Percentiles rank a stretch among this genome's conserved stretches.
phyloP scores from a whole-genome alignment of 179 eudicot species.

The Amaranthus tricolor region DNA sequence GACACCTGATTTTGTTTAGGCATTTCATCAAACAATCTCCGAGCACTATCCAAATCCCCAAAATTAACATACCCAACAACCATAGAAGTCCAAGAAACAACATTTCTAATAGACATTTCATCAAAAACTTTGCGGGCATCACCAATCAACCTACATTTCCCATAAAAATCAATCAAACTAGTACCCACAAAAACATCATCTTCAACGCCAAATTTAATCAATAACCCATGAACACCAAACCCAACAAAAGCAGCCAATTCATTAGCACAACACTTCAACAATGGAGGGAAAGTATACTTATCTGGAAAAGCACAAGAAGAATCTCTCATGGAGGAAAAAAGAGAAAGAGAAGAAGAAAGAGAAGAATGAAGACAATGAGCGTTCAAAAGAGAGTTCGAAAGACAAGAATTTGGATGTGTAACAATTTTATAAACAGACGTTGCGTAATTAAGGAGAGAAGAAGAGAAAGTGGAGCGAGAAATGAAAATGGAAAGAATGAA shows the following conservation, averaged over 20 bases:
- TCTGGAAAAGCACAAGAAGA: constrained; percentile 30
- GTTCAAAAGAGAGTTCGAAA: constrained; percentile 53
- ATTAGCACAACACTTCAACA: constrained; percentile 44
- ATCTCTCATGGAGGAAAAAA: constrained; percentile 34
- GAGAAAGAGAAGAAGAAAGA: constrained; percentile 22
- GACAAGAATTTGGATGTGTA: constrained; percentile 35
- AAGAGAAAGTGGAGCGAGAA: constrained; percentile 34
- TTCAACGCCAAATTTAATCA: constrained; percentile 37
- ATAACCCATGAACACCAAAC: constrained; percentile 45
- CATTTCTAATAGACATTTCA: constrained; percentile 53
- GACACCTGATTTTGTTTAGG: constrained; percentile 44
- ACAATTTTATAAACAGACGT: constrained; percentile 38
- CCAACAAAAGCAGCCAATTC: constrained; percentile 32
- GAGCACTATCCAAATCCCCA: constrained; percentile 42
- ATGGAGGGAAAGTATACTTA: constrained; percentile 45
- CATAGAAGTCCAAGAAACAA: constrained; percentile 58
- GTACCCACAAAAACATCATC: constrained; percentile 52
- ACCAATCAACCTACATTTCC: constrained; percentile 39
- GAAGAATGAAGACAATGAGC: constrained; percentile 27
- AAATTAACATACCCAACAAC: constrained; percentile 37
- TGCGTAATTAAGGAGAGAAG: constrained; percentile 30
- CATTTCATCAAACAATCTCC: constrained; percentile 48
- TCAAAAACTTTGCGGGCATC: constrained; percentile 52
- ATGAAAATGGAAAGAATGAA: constrained; percentile 37
- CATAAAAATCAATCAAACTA: constrained; percentile 62